Conservation (phyloP, 1,139 yeast species). For the Sugiyamaella japonica region DNA sequence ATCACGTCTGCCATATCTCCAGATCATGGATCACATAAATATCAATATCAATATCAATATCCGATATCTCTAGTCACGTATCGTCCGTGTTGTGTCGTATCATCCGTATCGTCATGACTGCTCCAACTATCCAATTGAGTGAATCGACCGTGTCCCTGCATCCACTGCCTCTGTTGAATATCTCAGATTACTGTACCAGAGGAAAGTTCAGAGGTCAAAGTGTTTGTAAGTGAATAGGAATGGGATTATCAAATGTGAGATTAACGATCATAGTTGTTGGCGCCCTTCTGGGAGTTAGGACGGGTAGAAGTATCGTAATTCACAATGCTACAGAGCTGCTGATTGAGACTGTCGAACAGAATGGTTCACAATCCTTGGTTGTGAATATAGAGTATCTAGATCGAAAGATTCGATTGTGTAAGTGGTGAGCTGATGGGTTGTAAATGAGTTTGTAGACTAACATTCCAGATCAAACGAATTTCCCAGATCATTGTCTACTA, state of each 20-base stretch:
- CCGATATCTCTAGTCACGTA: slow-evolving; percentile 27
- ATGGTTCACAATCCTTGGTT: slow-evolving; percentile 15
- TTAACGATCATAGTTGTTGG: slow-evolving; percentile 34
- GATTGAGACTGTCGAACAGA: background rate
- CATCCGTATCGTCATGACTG: background rate
- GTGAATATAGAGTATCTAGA: slow-evolving; percentile 32
- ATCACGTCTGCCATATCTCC: background rate
- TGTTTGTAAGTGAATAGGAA: slow-evolving; percentile 25
- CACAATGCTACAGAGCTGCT: slow-evolving; percentile 39
- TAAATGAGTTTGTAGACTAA: background rate
- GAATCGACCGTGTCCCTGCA: slow-evolving; percentile 34
- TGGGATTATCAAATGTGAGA: background rate
- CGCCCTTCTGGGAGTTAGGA: slow-evolving; percentile 38
- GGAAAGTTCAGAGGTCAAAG: slow-evolving; percentile 28
- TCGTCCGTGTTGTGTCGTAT: slow-evolving; percentile 28
- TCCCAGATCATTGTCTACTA: slow-evolving; percentile 37
- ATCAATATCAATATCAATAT: no score
- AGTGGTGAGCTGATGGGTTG: slow-evolving; percentile 14
- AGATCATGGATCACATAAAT: no score
- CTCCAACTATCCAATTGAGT: slow-evolving; percentile 3
- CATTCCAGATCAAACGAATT: slow-evolving; percentile 33
- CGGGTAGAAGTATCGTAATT: slow-evolving; percentile 34
- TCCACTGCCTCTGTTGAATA: slow-evolving; percentile 41
- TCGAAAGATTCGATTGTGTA: slow-evolving; percentile 33
- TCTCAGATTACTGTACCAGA: slow-evolving; percentile 41